phyloP scores from a whole-genome alignment of 306 rosid species.

The Dryas drummondii region DNA sequence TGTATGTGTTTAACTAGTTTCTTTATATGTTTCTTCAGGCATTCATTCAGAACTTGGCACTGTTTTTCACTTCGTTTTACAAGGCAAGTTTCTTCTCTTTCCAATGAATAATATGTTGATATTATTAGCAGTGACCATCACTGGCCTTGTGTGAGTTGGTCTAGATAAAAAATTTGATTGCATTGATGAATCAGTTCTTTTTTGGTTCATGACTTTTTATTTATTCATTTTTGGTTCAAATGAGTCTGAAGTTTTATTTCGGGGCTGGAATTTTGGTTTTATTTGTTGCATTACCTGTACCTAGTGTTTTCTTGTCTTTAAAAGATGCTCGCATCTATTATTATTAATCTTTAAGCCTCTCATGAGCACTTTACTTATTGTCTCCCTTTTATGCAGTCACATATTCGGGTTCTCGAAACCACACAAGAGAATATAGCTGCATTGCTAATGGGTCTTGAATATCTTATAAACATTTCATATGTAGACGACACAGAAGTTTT shows the following conservation, averaged over 20 bases:
- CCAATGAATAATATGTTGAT: background rate
- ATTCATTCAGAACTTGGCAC: slow-evolving; percentile 90
- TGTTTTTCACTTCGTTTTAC: slow-evolving; percentile 87
- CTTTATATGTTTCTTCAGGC: slow-evolving; percentile 46
- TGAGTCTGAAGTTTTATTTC: too few relatives aligned
- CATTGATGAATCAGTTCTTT: background rate
- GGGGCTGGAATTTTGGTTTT: too few relatives aligned
- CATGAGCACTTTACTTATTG: background rate
- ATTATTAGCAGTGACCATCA: background rate
- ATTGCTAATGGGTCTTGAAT: slow-evolving; percentile 88
- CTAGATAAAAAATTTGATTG: background rate
- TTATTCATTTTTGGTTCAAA: background rate
- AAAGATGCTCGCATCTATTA: too few relatives aligned
- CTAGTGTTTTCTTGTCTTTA: background rate
- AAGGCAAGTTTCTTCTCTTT: slow-evolving; percentile 48
- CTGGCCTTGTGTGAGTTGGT: background rate
- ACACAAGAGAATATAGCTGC: slow-evolving; percentile 71
- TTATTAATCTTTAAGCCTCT: background rate
- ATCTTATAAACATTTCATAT: slow-evolving; percentile 86
- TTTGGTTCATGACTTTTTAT: background rate
- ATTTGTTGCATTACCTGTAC: background rate
- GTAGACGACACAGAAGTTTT: slow-evolving; percentile 97
- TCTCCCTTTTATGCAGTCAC: slow-evolving; percentile 48
- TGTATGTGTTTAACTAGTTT: background rate
- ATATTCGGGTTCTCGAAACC: slow-evolving; percentile 76